A percentile compares a stretch with the other conserved stretches of the same genome.
phyloP scores from a whole-genome alignment of 1,284 basidiomycete species.

The Trametes pubescens region DNA sequence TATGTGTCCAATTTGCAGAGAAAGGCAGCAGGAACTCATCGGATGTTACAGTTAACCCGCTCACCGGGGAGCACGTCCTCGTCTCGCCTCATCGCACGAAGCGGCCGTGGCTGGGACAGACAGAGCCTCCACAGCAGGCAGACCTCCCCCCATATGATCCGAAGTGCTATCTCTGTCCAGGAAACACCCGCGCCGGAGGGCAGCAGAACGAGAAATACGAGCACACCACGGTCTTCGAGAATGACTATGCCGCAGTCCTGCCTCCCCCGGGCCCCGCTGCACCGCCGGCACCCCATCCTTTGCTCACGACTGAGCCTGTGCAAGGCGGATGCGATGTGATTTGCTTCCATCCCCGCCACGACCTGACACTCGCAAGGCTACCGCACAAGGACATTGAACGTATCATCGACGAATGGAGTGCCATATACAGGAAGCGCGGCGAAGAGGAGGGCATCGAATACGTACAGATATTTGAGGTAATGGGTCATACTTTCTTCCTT shows the following conservation, averaged over 20 bases:
- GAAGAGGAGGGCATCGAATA: slow-evolving; percentile 74
- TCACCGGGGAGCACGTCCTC: slow-evolving; percentile 82
- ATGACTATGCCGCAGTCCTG: slow-evolving; percentile 88
- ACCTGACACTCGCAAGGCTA: slow-evolving; percentile 88
- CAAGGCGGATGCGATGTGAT: slow-evolving; percentile 91
- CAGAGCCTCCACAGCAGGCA: slow-evolving; percentile 67
- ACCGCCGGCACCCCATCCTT: slow-evolving; percentile 59
- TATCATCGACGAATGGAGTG: slow-evolving; percentile 82
- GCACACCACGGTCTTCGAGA: slow-evolving; percentile 79
- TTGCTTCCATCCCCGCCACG: slow-evolving; percentile 90
- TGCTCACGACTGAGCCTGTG: slow-evolving; percentile 78
- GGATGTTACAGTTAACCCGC: slow-evolving; percentile 69
- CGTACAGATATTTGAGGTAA: slow-evolving; percentile 90
- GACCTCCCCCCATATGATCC: slow-evolving; percentile 77
- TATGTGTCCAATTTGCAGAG: slow-evolving; percentile 46
- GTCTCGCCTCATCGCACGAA: slow-evolving; percentile 87
- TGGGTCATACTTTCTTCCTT: background rate
- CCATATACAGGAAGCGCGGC: slow-evolving; percentile 72
- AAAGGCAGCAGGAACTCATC: slow-evolving; percentile 8
- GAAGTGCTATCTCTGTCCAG: slow-evolving; percentile 91
- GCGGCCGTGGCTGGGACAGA: slow-evolving; percentile 87
- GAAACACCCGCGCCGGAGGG: slow-evolving; percentile 85
- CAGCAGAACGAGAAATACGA: slow-evolving; percentile 75
- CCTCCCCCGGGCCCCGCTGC: slow-evolving; percentile 61
- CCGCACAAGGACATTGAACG: slow-evolving; percentile 65